phyloP scores from a whole-genome alignment of 192 early-diverging fungal species.

The Coemansia sp. region DNA sequence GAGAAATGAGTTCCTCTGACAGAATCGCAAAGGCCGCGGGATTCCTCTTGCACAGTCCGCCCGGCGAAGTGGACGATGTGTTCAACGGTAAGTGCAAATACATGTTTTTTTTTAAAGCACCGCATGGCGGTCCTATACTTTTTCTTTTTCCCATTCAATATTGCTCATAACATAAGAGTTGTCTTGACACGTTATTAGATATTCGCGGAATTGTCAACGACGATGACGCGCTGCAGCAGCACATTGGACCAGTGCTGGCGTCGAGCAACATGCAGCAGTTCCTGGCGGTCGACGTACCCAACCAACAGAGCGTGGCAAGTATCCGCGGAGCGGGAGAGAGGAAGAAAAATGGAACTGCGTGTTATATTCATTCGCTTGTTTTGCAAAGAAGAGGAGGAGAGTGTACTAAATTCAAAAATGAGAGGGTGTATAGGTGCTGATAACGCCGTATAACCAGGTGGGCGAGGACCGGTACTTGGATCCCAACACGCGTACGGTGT shows the following conservation, averaged over 20 bases:
- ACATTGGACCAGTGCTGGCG: constrained; percentile 69
- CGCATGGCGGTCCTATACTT: no score
- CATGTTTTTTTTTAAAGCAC: no score
- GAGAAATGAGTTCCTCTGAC: constrained; percentile 57
- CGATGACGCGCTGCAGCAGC: constrained; percentile 72
- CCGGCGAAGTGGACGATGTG: constrained; percentile 96
- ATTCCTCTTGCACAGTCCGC: constrained; percentile 88
- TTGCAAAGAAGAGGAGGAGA: no score
- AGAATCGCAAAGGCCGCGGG: constrained; percentile 75
- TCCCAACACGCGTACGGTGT: constrained; percentile 69
- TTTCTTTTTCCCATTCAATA: no score
- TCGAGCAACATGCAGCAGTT: constrained; percentile 88
- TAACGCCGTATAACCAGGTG: constrained; percentile 75
- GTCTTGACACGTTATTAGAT: constrained; percentile 72
- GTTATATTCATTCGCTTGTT: no score
- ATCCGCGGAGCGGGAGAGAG: not conserved
- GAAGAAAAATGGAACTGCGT: no score
- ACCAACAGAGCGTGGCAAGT: constrained; percentile 30
- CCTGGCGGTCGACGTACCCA: constrained; percentile 72
- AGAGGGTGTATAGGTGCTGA: constrained; percentile 74
- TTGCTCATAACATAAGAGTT: no score
- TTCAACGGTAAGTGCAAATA: constrained; percentile 76
- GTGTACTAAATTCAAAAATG: no score
- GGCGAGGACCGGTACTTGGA: constrained; percentile 73
- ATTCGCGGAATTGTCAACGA: constrained; percentile 83